phyloP scores from a whole-genome alignment of 129 eudicot genomes.

The Artemisia annua region DNA sequence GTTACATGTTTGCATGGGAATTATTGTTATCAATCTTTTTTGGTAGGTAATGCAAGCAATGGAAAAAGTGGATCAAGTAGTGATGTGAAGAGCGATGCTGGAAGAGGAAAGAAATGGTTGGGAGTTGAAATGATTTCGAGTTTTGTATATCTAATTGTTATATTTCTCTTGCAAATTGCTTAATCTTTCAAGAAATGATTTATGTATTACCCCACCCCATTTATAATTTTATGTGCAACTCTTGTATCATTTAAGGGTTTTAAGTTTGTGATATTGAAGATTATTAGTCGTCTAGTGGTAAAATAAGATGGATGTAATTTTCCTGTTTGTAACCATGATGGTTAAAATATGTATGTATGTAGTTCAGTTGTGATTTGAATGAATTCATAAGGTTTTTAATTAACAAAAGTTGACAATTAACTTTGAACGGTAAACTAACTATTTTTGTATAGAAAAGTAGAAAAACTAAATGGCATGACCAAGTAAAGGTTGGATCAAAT shows the following conservation, averaged over 20 bases:
- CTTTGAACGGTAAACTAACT: no score
- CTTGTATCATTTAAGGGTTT: not conserved
- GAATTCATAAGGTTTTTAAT: not conserved
- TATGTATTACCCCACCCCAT: constrained; percentile 9
- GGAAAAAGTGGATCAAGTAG: constrained; percentile 38
- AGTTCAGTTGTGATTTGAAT: not conserved
- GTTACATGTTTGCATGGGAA: not conserved
- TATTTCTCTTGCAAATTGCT: constrained; percentile 31
- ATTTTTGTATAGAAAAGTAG: no score
- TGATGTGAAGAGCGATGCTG: constrained; percentile 36
- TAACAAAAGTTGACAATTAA: no score
- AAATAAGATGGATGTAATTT: not conserved
- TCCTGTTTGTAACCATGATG: not conserved
- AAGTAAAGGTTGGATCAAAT: no score
- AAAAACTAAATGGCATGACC: no score
- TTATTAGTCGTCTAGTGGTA: not conserved
- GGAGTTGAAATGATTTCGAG: constrained; percentile 29
- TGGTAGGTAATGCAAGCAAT: constrained; percentile 29
- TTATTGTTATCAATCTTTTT: not conserved
- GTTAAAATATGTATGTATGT: not conserved
- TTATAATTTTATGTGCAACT: constrained; percentile 5
- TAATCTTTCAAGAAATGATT: constrained; percentile 17
- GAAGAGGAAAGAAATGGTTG: constrained; percentile 39
- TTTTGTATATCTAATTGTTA: constrained; percentile 25
- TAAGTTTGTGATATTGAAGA: not conserved